Percentiles rank a stretch among this genome's conserved stretches.
These are phyloP conservation scores for Neostapfia colusana DNA, from an alignment of 176 grass and related monocot genomes.

Conservation along the genomic window DNA sequence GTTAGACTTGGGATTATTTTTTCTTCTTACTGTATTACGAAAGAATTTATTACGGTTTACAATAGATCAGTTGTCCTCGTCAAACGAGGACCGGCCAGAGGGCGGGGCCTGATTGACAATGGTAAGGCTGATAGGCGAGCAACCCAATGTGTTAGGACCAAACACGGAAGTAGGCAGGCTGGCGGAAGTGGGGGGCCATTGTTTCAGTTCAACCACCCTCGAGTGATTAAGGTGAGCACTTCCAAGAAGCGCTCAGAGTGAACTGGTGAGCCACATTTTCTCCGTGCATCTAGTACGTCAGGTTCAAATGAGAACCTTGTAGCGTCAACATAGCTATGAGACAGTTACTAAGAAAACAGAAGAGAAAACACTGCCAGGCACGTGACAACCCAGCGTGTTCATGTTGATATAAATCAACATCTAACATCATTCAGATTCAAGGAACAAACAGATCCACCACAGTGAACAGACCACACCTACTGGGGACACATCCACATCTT, in stretches of 20 bases:
- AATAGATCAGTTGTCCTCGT: neutral
- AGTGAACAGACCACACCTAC: neutral
- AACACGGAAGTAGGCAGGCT: neutral
- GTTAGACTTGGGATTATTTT: no score
- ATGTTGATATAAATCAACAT: neutral
- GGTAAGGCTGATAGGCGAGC: neutral
- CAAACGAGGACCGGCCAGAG: no score
- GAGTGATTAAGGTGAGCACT: no score
- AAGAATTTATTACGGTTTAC: neutral
- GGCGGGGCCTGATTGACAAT: neutral
- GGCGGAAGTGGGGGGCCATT: neutral
- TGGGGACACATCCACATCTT: neutral
- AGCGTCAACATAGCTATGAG: no score
- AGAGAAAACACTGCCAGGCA: neutral
- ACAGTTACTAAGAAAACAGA: neutral
- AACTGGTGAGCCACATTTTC: no score
- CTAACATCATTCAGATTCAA: constrained; percentile 2
- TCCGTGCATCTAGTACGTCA: no score
- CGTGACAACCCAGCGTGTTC: neutral
- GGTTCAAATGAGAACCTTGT: no score
- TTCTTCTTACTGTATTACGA: no score
- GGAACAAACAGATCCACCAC: neutral
- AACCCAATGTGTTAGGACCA: neutral
- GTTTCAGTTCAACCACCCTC: no score
- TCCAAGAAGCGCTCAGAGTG: no score